These are phyloP conservation scores for Beauveria pseudobassiana DNA, from an alignment of 2,329 filamentous ascomycete genomes.

Conservation along the genomic window DNA sequence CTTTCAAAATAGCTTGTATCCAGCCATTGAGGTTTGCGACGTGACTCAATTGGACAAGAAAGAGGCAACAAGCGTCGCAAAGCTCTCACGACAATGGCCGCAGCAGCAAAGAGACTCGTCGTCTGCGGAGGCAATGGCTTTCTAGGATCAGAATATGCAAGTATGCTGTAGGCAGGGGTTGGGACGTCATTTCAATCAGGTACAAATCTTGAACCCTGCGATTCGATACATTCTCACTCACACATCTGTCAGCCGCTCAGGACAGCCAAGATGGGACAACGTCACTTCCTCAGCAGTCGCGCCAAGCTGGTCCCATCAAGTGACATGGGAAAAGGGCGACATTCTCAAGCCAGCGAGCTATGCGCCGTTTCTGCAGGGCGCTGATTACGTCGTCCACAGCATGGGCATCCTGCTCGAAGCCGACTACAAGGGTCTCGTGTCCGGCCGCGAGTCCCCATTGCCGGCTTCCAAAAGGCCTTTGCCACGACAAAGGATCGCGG, in stretches of 20 bases:
- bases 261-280: slow-evolving; percentile 76
- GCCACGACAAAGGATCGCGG: slow-evolving; percentile 55
- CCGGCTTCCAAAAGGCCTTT: slow-evolving; percentile 74
- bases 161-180: slow-evolving; percentile 74
- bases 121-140: slow-evolving; percentile 95
- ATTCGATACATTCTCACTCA: background rate
- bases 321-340: slow-evolving; percentile 84
- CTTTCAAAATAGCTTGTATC: too few relatives aligned
- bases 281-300: slow-evolving; percentile 64
- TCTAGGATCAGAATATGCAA: slow-evolving; percentile 84
- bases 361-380: slow-evolving; percentile 63
- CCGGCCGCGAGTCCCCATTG: slow-evolving; percentile 73
- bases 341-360: slow-evolving; percentile 79
- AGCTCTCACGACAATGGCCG: slow-evolving; percentile 32
- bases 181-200: slow-evolving; percentile 92
- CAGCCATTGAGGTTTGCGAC: background rate
- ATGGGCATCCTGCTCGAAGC: slow-evolving; percentile 96
- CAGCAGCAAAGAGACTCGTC: slow-evolving; percentile 67
- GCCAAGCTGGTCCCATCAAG: slow-evolving; percentile 73
- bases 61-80: background rate
- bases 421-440: slow-evolving; percentile 91
- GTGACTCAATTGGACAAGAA: slow-evolving; percentile 14
- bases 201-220: slow-evolving; percentile 29
- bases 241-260: slow-evolving; percentile 61
- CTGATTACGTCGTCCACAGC: slow-evolving; percentile 83